Conservation (phyloP, 768 basidiomycete genomes). For the Galerina sulciceps region DNA sequence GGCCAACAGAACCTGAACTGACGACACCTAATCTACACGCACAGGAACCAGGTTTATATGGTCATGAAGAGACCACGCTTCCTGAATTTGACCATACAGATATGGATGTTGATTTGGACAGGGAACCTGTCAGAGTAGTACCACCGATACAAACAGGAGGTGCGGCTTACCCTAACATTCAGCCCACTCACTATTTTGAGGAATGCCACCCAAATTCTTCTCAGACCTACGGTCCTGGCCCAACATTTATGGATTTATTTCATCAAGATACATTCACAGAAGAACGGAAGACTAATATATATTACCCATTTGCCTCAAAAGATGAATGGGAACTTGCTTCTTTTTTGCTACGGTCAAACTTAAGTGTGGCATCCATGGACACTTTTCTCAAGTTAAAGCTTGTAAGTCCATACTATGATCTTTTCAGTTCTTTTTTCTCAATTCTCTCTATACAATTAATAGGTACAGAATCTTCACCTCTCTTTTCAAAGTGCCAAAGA, state of each 20-base stretch:
- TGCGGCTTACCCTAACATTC: neutral
- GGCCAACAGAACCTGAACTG: too few relatives aligned
- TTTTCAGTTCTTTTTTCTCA: neutral
- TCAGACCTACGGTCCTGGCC: constrained; percentile 14
- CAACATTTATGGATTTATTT: constrained; percentile 31
- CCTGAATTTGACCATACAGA: neutral
- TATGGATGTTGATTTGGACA: neutral
- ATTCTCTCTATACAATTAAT: neutral
- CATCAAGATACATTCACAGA: constrained; percentile 25
- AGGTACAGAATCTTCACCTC: constrained; percentile 20
- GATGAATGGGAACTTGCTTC: too few relatives aligned
- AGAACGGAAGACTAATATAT: constrained; percentile 24
- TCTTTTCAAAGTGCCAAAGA: constrained; percentile 31
- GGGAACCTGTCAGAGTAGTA: neutral
- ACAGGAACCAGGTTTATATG: too few relatives aligned
- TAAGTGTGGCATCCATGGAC: constrained; percentile 33
- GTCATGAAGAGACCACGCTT: neutral
- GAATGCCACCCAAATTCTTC: constrained; percentile 9
- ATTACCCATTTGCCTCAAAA: constrained; percentile 36
- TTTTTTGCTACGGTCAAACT: constrained; percentile 28
- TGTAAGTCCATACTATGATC: constrained; percentile 17
- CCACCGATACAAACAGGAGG: neutral
- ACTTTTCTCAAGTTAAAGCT: constrained; percentile 29
- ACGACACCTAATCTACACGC: neutral
- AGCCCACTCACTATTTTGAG: neutral